Conservation (phyloP, 2,329 filamentous ascomycete species). For the Fusarium sp. region DNA sequence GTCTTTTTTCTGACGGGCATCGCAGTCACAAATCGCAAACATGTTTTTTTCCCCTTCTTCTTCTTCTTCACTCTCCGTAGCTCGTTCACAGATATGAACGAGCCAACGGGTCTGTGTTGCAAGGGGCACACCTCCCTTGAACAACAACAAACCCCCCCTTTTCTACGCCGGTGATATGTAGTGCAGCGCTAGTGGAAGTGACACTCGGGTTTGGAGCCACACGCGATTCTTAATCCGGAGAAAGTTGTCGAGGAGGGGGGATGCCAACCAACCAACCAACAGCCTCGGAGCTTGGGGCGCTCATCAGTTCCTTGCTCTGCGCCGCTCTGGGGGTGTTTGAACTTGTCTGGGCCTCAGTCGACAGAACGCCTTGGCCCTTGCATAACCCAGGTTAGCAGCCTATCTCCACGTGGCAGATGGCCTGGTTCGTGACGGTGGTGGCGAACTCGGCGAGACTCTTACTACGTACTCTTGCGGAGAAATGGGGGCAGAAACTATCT, state of each 20-base stretch:
- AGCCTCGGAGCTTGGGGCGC: not conserved
- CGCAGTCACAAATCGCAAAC: not conserved
- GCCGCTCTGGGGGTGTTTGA: constrained; percentile 9
- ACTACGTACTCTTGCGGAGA: not conserved
- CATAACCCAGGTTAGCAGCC: constrained; percentile 26
- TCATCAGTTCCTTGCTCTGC: not conserved
- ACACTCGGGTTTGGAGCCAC: not conserved
- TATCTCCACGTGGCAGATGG: constrained; percentile 40
- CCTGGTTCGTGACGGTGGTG: not conserved
- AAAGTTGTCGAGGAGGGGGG: constrained; percentile 1
- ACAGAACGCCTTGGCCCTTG: constrained; percentile 24
- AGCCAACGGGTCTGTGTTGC: not conserved
- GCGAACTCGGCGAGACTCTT: not conserved
- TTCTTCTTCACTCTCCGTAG: not conserved
- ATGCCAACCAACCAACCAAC: not conserved
- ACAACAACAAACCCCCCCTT: constrained; percentile 5
- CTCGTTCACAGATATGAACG: not conserved
- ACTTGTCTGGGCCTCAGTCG: constrained; percentile 17
- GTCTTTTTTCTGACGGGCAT: not conserved
- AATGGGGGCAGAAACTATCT: not conserved
- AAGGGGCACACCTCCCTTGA: constrained; percentile 5
- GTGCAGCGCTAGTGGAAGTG: constrained; percentile 5
- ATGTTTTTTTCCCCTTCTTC: not conserved
- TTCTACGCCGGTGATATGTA: not conserved
- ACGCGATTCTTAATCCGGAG: constrained; percentile 24